Evolutionary conservation across 1,139 yeast genomes (phyloP), one percentile per base, ranked within the genome.

Genomic region (Debaryomyces subglobosus): DNA sequence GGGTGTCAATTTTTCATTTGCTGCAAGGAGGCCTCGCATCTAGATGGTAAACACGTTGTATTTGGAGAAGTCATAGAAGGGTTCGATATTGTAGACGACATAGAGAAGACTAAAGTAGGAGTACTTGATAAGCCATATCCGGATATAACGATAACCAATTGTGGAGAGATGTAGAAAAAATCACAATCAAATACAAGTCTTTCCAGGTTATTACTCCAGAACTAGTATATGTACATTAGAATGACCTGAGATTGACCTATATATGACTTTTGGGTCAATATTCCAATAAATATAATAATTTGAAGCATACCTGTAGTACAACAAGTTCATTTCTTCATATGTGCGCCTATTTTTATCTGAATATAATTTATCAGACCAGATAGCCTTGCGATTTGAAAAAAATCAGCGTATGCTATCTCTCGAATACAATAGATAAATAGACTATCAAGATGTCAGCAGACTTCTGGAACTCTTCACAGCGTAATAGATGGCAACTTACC

Each of bases 41-140:
- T 81, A 48, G 83, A 83, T 61, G 85, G 84, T 3, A 71, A 72
- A 49, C 82, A 81, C 56, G 84, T 84, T 6, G 78, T 82, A 0
- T 81, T 83, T 60, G 88, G 86, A 1, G 74, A 72, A 51, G 69
- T 82, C 5, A 65, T 81, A 16, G 64, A 57, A 15, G 81, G 80
- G 1, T 64, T 60, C 37, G 71, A 64, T 0, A 62, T 69, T 1
- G 55, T 78, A 15, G 67, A 65, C 13, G 63, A 60, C 39, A 51
- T 77, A 23, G 79, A 75, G 45, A 47, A 47, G 1, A 47, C 57
- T 3, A 60, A 60, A 4, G 62, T 63, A 3, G 66, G 60, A 32
- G 51, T 41, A 8, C 38, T 58, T 18, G 68, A 67, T 46, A 63
- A 58, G 34, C 81, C 81, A 5, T 40, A 39, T 6, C 52, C 48